phyloP scores from a whole-genome alignment of 306 rosid genomes.

The Alnus glutinosa region DNA sequence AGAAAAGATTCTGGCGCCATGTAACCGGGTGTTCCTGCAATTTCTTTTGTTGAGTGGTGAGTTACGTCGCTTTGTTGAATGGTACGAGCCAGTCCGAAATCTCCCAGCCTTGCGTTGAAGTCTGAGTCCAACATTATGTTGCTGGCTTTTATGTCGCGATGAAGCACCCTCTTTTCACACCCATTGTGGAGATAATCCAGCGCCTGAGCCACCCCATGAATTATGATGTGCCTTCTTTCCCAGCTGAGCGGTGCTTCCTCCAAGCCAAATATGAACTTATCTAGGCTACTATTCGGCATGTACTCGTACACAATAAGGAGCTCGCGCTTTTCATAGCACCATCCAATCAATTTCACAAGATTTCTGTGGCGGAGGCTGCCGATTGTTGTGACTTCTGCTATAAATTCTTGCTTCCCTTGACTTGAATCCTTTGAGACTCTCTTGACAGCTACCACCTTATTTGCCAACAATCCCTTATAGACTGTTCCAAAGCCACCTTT shows the following conservation, averaged over 20 bases:
- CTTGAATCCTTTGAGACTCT: conserved; percentile 59
- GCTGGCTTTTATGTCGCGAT: conserved; percentile 76
- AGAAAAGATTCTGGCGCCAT: conserved; percentile 87
- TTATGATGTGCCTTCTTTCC: conserved; percentile 49
- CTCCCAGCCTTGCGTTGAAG: conserved; percentile 62
- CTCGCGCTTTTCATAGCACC: conserved; percentile 77
- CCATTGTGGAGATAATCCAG: conserved; percentile 75
- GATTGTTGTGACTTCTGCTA: conserved; percentile 80
- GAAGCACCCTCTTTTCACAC: conserved; percentile 66
- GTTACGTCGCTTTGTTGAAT: conserved; percentile 51
- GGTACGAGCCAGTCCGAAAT: conserved; percentile 72
- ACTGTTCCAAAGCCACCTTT: conserved; percentile 87
- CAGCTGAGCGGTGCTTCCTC: conserved; percentile 38
- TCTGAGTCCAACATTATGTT: conserved; percentile 72
- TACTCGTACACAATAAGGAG: conserved; percentile 80
- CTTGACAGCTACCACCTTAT: conserved; percentile 69
- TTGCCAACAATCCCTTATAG: conserved; percentile 52
- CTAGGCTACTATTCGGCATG: conserved; percentile 81
- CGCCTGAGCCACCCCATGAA: conserved; percentile 69
- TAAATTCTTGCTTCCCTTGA: conserved; percentile 82
- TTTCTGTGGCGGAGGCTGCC: conserved; percentile 76
- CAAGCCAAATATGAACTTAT: conserved; percentile 46
- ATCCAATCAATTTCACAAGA: conserved; percentile 71
- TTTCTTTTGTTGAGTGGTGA: conserved; percentile 69
- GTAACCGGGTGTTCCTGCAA: conserved; percentile 83